Percentiles rank a stretch among this genome's conserved stretches.
phyloP scores from a whole-genome alignment of 305 asterid genomes.

The Rubia balearica region DNA sequence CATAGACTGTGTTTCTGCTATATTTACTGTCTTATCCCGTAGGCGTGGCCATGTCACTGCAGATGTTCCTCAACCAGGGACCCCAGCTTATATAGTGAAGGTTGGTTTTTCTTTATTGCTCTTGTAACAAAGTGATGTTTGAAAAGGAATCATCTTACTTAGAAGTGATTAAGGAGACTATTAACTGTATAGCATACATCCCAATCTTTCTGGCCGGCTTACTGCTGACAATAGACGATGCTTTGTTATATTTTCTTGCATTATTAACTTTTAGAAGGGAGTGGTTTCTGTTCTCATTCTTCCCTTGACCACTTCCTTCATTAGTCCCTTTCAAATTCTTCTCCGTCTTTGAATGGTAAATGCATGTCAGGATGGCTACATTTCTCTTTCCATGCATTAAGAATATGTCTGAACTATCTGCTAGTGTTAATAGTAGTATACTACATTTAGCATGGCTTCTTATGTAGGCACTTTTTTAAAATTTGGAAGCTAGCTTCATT shows the following conservation, averaged over 20 bases:
- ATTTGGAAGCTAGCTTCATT: background rate
- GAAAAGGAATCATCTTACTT: background rate
- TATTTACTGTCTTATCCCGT: conserved; percentile 80
- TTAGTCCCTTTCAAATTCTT: background rate
- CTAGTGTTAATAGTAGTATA: background rate
- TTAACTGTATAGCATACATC: background rate
- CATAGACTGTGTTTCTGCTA: conserved; percentile 92
- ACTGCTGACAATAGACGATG: background rate
- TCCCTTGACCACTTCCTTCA: background rate
- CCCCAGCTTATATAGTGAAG: conserved; percentile 95
- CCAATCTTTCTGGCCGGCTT: background rate
- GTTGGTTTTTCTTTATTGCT: conserved; percentile 29
- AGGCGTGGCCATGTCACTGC: conserved; percentile 98
- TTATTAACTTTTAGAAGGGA: background rate
- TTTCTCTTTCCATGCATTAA: too few species aligned
- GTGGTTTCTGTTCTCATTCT: background rate
- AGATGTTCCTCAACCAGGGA: conserved; percentile 96
- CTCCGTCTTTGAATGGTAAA: background rate
- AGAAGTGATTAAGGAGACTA: background rate
- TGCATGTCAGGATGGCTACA: background rate
- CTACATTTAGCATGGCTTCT: background rate
- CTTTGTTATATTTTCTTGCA: background rate
- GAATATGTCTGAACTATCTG: background rate
- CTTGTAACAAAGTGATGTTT: background rate
- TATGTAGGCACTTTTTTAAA: background rate